Evolutionary conservation across 2,329 filamentous ascomycete genomes (phyloP).

Genomic region (Plenodomus biglobosus): DNA sequence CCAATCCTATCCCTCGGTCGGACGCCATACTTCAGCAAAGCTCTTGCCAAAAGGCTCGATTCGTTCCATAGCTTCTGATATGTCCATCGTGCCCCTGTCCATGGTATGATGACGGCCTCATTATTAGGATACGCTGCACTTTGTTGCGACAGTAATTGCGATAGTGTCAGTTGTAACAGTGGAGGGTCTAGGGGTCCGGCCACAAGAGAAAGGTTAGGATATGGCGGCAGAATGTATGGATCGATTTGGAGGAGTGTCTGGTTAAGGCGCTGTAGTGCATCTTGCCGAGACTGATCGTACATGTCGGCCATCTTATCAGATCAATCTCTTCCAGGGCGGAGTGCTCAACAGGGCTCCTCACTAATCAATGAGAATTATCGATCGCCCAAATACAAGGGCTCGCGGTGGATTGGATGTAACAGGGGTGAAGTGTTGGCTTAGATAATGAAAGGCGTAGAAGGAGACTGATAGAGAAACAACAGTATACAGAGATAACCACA

Average conservation of each 20-base stretch:
- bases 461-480: constrained; percentile 18
- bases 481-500: constrained; percentile 24
- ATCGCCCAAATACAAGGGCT: neutral
- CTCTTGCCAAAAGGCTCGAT: constrained; percentile 44
- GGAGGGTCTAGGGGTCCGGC: constrained; percentile 69
- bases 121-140: constrained; percentile 64
- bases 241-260: constrained; percentile 44
- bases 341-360: neutral
- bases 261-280: constrained; percentile 39
- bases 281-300: constrained; percentile 30
- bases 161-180: constrained; percentile 70
- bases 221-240: constrained; percentile 42
- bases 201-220: constrained; percentile 59
- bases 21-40: constrained; percentile 66
- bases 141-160: constrained; percentile 72
- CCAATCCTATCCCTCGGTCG: constrained; percentile 69
- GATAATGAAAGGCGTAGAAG: constrained; percentile 13
- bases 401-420: constrained; percentile 9
- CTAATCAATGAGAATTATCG: neutral
- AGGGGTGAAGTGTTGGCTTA: constrained; percentile 13
- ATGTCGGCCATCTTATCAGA: constrained; percentile 26
- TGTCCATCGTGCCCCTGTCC: constrained; percentile 74
- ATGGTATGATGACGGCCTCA: constrained; percentile 73
- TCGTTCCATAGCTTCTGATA: constrained; percentile 51
- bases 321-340: neutral